Evolutionary conservation across 2,329 filamentous ascomycete genomes (phyloP).

Genomic region (Stagonosporopsis tanaceti): DNA sequence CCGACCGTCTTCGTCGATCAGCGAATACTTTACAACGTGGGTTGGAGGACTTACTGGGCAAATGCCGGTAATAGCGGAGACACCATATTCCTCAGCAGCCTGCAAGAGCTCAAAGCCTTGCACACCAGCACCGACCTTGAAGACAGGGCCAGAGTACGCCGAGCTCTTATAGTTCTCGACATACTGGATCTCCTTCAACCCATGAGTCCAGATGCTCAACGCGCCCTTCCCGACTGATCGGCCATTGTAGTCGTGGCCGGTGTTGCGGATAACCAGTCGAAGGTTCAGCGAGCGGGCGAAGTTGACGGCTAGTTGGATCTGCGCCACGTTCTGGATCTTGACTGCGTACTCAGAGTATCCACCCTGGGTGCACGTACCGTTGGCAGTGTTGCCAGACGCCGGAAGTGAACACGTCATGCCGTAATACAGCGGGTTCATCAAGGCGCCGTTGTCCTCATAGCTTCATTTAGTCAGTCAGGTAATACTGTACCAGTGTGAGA

Average conservation of each 20-base stretch:
- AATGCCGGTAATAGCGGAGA: constrained; percentile 36
- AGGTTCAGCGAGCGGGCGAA: constrained; percentile 43
- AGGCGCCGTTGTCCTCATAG: constrained; percentile 34
- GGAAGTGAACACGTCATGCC: constrained; percentile 40
- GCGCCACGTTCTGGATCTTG: constrained; percentile 39
- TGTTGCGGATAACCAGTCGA: constrained; percentile 44
- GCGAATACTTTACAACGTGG: not conserved
- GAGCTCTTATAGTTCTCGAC: constrained; percentile 35
- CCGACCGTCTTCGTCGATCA: constrained; percentile 55
- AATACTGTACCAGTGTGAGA: not conserved
- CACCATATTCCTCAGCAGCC: constrained; percentile 42
- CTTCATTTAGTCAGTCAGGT: constrained; percentile 13
- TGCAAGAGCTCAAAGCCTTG: constrained; percentile 42
- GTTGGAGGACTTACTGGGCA: constrained; percentile 43
- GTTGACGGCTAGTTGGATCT: constrained; percentile 46
- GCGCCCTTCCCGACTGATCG: constrained; percentile 38
- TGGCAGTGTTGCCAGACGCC: constrained; percentile 24
- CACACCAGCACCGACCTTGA: constrained; percentile 45
- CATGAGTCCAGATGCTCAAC: constrained; percentile 42
- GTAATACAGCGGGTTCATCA: constrained; percentile 42
- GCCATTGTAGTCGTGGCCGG: constrained; percentile 45
- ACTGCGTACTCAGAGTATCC: constrained; percentile 41
- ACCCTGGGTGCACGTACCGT: constrained; percentile 41
- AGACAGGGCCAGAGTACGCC: constrained; percentile 38
- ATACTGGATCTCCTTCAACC: constrained; percentile 41